Base-by-base conservation (phyloP, 257 asterid genomes). In the Catharanthus roseus region DNA sequence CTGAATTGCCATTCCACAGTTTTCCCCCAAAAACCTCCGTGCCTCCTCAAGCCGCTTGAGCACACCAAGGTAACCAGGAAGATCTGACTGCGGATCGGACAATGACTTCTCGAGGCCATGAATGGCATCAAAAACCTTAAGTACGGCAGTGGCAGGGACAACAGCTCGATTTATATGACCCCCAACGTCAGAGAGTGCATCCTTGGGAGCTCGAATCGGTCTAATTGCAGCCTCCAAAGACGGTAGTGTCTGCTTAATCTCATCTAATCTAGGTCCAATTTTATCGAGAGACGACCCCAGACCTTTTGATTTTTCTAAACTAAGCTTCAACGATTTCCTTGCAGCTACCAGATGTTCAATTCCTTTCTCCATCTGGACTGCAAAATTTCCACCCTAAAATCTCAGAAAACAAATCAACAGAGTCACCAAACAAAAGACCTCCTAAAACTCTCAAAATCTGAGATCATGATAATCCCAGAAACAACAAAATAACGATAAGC, bases 81-180 rank as follows among this genome's bases (percentile, higher is more conserved):
- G 87, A 66, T 88, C 88, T 2, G 84, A 65, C 28, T 86, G 95
- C 26, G 96, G 95, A 83, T 92, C 90, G 1, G 89, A 86, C 28
- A 92, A 70, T 0, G 93, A 90, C 75, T 88, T 92, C 70, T 90
- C 98, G 34, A 92, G 89, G 38, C 96, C 96, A 67, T 86, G 96
- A 71, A 92, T 88, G 34, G 97, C 96, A 75, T 93, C 98, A 70
- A 93, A 90, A 54, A 93, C 98, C 87, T 93, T 93, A 33, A 93
- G 95, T 75, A 90, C 97, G 0, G 97, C 90, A 58, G 98, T 81
- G 38, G 97, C 97, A 12, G 98, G 96, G 65, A 90, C 97, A 65
- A 93, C 88, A 6, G 96, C 97, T 58, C 97, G 81, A 72, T 89
- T 87, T 16, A 93, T 93, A 77, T 93, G 96, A 49, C 91, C 96